phyloP scores from a whole-genome alignment of 768 basidiomycete genomes.

The Tulasnella sp. region DNA sequence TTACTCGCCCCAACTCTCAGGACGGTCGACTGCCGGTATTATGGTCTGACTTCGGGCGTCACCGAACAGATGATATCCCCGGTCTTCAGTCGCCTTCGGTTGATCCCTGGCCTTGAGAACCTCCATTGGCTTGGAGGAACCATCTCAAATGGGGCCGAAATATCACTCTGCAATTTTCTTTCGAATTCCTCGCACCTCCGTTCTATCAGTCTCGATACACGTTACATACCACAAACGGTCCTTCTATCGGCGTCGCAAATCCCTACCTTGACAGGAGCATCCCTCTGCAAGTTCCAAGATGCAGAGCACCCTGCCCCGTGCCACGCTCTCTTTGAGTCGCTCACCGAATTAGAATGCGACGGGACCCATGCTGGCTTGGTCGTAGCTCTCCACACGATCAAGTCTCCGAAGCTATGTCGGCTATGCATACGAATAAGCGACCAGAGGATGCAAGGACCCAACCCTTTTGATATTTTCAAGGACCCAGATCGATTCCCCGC shows the following conservation, averaged over 20 bases:
- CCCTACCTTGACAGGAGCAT: not conserved
- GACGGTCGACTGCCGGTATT: too few relatives aligned
- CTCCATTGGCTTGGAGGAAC: not conserved
- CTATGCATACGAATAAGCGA: not conserved
- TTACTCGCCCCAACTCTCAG: too few relatives aligned
- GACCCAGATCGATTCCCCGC: not conserved
- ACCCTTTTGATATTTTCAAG: not conserved
- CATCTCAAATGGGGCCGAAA: not conserved
- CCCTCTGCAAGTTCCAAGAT: not conserved
- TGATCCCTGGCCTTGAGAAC: not conserved
- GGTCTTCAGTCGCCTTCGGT: not conserved
- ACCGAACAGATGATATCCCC: not conserved
- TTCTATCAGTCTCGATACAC: not conserved
- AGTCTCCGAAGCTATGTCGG: not conserved
- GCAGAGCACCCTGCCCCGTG: not conserved
- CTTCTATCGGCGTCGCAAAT: not conserved
- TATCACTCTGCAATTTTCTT: not conserved
- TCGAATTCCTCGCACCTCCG: not conserved
- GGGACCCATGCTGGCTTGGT: not conserved
- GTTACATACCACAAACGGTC: not conserved
- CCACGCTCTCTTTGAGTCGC: not conserved
- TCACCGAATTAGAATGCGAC: not conserved
- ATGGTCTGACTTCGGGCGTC: not conserved
- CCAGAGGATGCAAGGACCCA: not conserved
- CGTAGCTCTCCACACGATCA: not conserved